A percentile compares a stretch with the other conserved stretches of the same genome.
phyloP scores from a whole-genome alignment of 2,329 filamentous ascomycete genomes.

The Xylaria polymorpha region DNA sequence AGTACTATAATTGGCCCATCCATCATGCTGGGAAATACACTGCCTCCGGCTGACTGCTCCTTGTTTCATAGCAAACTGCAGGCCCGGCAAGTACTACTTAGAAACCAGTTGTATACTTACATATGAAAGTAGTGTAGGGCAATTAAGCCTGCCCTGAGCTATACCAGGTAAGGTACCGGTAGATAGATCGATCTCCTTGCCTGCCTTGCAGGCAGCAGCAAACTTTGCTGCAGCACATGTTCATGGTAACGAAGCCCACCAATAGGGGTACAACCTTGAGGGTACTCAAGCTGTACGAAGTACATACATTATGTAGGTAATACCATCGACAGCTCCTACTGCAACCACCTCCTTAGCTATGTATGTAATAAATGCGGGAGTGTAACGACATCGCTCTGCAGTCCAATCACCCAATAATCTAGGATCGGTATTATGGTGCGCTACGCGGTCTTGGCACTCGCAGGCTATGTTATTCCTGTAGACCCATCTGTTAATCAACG shows the following conservation, averaged over 20 bases:
- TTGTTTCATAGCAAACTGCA: neutral
- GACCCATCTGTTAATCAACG: constrained; percentile 11
- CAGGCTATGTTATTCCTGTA: neutral
- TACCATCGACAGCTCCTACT: neutral
- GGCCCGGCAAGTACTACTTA: neutral
- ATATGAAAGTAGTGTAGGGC: no score
- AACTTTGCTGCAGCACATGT: constrained; percentile 1
- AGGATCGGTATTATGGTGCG: constrained; percentile 4
- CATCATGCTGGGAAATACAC: neutral
- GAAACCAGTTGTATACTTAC: no score
- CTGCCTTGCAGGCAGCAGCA: neutral
- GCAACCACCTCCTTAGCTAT: neutral
- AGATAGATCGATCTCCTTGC: constrained; percentile 3
- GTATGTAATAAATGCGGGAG: neutral
- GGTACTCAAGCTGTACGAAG: neutral
- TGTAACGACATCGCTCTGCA: neutral
- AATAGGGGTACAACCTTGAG: neutral
- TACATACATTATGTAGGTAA: neutral
- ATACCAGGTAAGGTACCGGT: neutral
- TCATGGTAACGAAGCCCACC: neutral
- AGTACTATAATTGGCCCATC: neutral
- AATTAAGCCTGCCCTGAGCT: neutral
- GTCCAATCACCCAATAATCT: neutral
- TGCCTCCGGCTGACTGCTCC: neutral
- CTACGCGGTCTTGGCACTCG: neutral